Percentiles rank a stretch among this genome's conserved stretches.
Conservation (phyloP, 192 early-diverging fungal genomes). For the Coemansia sp. region DNA sequence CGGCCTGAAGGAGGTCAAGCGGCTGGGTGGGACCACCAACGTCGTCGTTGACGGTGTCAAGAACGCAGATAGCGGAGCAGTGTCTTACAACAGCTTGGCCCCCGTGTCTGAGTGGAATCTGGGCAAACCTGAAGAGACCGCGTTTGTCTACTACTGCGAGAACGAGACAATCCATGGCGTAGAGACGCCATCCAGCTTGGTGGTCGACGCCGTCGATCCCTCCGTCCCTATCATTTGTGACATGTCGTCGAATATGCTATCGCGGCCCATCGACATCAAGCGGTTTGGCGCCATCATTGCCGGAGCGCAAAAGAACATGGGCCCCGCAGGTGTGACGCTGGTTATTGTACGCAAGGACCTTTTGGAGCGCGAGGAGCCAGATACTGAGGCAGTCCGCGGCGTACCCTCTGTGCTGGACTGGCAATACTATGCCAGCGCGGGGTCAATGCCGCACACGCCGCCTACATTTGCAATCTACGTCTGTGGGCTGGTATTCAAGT, state of each 20-base stretch:
- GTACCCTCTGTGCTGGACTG: conserved; percentile 87
- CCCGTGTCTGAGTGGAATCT: conserved; percentile 68
- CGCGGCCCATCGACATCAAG: conserved; percentile 77
- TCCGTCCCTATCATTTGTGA: conserved; percentile 87
- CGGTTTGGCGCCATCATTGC: conserved; percentile 90
- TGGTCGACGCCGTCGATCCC: conserved; percentile 49
- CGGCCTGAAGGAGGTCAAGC: conserved; percentile 82
- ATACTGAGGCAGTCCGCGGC: conserved; percentile 48
- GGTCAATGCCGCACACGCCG: conserved; percentile 96
- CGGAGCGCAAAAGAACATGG: conserved; percentile 98
- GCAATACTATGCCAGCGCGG: conserved; percentile 76
- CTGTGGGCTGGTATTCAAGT: conserved; percentile 86
- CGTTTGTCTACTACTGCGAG: conserved; percentile 95
- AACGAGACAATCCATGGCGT: conserved; percentile 99
- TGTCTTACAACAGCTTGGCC: conserved; percentile 61
- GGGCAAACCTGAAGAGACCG: conserved; percentile 66
- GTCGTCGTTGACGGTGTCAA: conserved; percentile 77
- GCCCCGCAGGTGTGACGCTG: conserved; percentile 90
- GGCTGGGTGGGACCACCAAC: conserved; percentile 81
- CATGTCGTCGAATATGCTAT: conserved; percentile 86
- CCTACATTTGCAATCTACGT: conserved; percentile 95
- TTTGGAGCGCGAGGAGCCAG: conserved; percentile 61
- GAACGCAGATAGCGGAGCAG: conserved; percentile 50
- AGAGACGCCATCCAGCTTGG: conserved; percentile 65
- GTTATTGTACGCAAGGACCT: conserved; percentile 93